Evolutionary conservation across 352 stramenopile species (phyloP).

Genomic region (Pythium apleroticum): DNA sequence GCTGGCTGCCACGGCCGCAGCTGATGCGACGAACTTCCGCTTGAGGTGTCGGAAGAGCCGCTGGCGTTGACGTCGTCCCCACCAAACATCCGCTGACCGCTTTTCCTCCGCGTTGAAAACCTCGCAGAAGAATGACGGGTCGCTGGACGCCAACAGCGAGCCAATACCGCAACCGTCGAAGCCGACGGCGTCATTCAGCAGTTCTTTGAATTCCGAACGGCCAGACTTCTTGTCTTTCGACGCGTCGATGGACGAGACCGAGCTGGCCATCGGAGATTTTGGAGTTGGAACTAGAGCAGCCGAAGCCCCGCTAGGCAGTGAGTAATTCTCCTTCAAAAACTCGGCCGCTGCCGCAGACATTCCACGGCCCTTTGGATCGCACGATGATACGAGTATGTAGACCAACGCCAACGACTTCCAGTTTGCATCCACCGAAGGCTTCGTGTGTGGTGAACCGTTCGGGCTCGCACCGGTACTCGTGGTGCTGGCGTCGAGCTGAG

Average conservation of each 20-base stretch:
- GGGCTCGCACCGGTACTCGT: conserved; percentile 7
- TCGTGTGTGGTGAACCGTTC: conserved; percentile 28
- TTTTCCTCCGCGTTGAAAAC: conserved; percentile 76
- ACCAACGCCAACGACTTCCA: conserved; percentile 75
- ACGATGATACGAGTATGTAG: conserved; percentile 70
- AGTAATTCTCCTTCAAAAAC: conserved; percentile 72
- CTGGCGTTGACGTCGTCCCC: conserved; percentile 55
- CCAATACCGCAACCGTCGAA: conserved; percentile 74
- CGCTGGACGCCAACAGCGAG: conserved; percentile 45
- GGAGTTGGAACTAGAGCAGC: background rate
- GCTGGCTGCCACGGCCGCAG: conserved; percentile 17
- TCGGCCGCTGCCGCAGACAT: conserved; percentile 71
- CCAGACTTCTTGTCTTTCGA: conserved; percentile 17
- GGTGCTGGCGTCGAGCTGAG: conserved; percentile 36
- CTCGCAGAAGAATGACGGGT: conserved; percentile 49
- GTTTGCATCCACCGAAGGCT: conserved; percentile 44
- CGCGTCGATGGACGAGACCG: conserved; percentile 4
- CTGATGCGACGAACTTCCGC: conserved; percentile 55
- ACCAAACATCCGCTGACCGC: conserved; percentile 73
- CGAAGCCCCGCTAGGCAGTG: background rate
- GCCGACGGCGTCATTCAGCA: conserved; percentile 69
- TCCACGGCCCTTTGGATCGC: conserved; percentile 72
- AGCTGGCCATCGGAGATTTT: conserved; percentile 6
- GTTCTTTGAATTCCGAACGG: conserved; percentile 50
- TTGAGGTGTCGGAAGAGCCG: conserved; percentile 67